Percentiles rank a stretch among this genome's conserved stretches.
phyloP scores from a whole-genome alignment of 805 yeast species.

The Kodamaea kaohsiungensis region DNA sequence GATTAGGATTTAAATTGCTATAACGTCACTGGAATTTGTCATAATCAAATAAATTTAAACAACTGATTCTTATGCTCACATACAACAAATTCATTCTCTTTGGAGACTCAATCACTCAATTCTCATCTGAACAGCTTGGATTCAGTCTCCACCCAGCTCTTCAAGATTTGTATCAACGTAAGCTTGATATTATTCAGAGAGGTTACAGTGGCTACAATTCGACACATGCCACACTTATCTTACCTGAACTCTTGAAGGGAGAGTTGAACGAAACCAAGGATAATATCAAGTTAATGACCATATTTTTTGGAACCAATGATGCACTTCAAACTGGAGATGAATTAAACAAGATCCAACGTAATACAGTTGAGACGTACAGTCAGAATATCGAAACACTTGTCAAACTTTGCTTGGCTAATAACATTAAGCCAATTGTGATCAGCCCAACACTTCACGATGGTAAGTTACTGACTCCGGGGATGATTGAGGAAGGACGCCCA shows the following conservation, averaged over 20 bases:
- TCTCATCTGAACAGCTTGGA: constrained; percentile 41
- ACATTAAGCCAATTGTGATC: constrained; percentile 56
- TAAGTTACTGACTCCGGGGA: neutral
- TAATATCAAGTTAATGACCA: constrained; percentile 46
- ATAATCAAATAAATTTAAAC: no score
- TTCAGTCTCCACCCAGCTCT: constrained; percentile 56
- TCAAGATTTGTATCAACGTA: constrained; percentile 53
- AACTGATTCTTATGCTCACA: neutral
- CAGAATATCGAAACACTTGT: constrained; percentile 50
- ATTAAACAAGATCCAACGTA: constrained; percentile 36
- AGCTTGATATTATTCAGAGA: constrained; percentile 66
- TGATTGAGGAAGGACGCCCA: neutral
- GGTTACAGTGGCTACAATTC: constrained; percentile 81
- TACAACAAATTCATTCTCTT: constrained; percentile 54
- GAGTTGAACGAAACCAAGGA: constrained; percentile 27
- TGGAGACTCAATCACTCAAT: constrained; percentile 74
- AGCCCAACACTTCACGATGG: constrained; percentile 62
- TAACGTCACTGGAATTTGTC: no score
- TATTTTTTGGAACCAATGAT: constrained; percentile 87
- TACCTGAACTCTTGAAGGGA: constrained; percentile 45
- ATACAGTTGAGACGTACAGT: constrained; percentile 50
- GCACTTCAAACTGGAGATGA: constrained; percentile 16
- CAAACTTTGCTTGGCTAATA: constrained; percentile 36
- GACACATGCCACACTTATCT: constrained; percentile 48
- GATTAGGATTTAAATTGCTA: no score